Evolutionary conservation across 352 stramenopile species (phyloP), one percentile per base, ranked within the genome.

Genomic region (Proteromonas lacertae): DNA sequence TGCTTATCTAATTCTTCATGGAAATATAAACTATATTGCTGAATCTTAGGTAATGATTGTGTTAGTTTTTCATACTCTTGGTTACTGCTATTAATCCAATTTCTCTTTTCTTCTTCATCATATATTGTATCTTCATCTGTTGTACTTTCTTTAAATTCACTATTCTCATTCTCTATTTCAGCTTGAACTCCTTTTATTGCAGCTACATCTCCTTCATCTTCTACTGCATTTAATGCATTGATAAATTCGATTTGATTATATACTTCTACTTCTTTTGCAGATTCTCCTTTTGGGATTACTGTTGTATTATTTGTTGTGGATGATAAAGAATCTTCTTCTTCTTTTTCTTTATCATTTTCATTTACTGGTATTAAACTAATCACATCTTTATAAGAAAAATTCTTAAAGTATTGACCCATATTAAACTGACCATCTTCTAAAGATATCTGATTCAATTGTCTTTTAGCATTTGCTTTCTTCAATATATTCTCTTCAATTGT

Each of bases 401-500:
- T 4, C 4, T 16, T 35, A 16, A 46, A 38, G 23, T 42, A 38
- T 10, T 5, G 25, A 9, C 3, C 17, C 17, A 36, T 26, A 7
- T 29, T 46, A 19, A 53, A 53, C 18, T 52, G 45, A 6, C 47
- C 47, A 16, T 43, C 45, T 29, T 25, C 21, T 57, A 84, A 69
- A 12, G 74, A 76, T 2, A 97, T 48, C 24, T 81, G 78, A 51
- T 93, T 79, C 21, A 98, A 57, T 40, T 95, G 80, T 0, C 73
- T 62, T 56, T 96, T 96, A 48, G 96, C 81, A 40, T 76, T 64
- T 0, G 71, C 81, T 50, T 96, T 96, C n/a, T 68, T 63, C n/a
- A 98, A 47, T 43, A 98, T 96, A 53, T 96, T 97, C 51, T 98
- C 84, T 53, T 98, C 87, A 24, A 98, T 82, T 0, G 84, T 91